phyloP scores from a whole-genome alignment of 2,329 filamentous ascomycete species.

The Pseudogymnoascus sp. region DNA sequence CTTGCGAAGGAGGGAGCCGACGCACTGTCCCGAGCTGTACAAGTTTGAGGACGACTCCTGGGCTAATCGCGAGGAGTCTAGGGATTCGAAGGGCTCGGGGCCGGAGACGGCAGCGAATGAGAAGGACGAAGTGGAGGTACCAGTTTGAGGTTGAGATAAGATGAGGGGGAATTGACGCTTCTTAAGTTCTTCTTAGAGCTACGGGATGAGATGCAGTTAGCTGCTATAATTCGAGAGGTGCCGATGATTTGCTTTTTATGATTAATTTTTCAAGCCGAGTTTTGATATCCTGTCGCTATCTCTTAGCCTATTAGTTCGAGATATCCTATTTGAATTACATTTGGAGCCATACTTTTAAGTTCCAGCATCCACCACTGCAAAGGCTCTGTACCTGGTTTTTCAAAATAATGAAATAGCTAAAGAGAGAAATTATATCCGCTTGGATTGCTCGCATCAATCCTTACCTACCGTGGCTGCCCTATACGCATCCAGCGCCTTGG shows the following conservation, averaged over 20 bases:
- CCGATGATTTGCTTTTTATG: background rate
- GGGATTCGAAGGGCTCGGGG: background rate
- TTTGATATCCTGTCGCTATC: background rate
- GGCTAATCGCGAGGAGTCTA: slow-evolving; percentile 10
- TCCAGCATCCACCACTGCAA: too few relatives aligned
- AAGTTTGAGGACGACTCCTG: slow-evolving; percentile 17
- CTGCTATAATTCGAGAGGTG: background rate
- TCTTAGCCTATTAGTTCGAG: background rate
- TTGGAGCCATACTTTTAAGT: background rate
- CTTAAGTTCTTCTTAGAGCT: background rate
- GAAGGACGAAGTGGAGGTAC: background rate
- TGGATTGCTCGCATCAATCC: too few relatives aligned
- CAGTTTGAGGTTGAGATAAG: background rate
- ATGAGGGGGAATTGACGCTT: background rate
- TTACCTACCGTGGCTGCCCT: background rate
- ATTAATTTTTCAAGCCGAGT: background rate
- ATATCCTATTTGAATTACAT: background rate
- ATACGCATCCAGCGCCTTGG: background rate
- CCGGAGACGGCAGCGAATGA: background rate
- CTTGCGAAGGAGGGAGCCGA: background rate
- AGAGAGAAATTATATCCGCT: too few relatives aligned
- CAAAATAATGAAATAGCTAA: too few relatives aligned
- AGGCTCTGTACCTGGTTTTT: too few relatives aligned
- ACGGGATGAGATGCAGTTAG: background rate
- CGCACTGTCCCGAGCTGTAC: slow-evolving; percentile 15